Percentiles rank a stretch among this genome's conserved stretches.
These are phyloP conservation scores for Trebouxia gelatinosa DNA, from an alignment of 163 green algal genomes.

Conservation along the genomic window DNA sequence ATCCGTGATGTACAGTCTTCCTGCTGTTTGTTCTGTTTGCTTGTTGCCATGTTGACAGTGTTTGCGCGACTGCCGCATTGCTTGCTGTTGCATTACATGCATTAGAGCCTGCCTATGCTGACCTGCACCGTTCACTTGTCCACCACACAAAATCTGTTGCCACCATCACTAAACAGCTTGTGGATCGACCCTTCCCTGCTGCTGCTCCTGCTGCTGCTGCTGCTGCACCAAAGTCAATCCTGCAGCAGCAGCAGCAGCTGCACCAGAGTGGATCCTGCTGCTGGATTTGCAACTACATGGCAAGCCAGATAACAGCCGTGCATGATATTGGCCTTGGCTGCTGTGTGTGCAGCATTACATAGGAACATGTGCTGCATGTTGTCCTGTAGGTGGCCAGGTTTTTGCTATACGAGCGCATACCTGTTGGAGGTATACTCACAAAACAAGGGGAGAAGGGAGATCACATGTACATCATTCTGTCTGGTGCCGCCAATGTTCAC, in stretches of 20 bases:
- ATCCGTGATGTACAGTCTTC: constrained; percentile 20
- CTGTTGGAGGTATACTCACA: neutral
- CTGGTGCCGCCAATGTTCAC: constrained; percentile 19
- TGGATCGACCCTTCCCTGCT: too few relatives aligned
- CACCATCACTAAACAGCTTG: too few relatives aligned
- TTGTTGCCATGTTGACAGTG: neutral
- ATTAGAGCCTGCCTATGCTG: neutral
- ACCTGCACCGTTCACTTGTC: too few relatives aligned
- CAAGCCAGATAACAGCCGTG: too few relatives aligned
- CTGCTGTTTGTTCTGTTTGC: neutral
- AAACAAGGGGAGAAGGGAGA: constrained; percentile 26
- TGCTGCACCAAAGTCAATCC: too few relatives aligned
- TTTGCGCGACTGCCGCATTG: neutral
- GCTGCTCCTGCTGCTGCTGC: too few relatives aligned
- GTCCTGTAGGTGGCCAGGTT: constrained; percentile 13
- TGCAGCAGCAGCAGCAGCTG: too few relatives aligned
- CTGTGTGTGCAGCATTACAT: too few relatives aligned
- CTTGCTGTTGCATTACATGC: neutral
- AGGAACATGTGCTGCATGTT: neutral
- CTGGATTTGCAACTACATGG: too few relatives aligned
- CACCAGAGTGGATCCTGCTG: too few relatives aligned
- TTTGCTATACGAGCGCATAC: constrained; percentile 12
- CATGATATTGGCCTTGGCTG: too few relatives aligned
- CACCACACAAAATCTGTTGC: too few relatives aligned
- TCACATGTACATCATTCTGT: constrained; percentile 31